Conservation (phyloP, 148 eudicot genomes). For the Drosera capensis region DNA sequence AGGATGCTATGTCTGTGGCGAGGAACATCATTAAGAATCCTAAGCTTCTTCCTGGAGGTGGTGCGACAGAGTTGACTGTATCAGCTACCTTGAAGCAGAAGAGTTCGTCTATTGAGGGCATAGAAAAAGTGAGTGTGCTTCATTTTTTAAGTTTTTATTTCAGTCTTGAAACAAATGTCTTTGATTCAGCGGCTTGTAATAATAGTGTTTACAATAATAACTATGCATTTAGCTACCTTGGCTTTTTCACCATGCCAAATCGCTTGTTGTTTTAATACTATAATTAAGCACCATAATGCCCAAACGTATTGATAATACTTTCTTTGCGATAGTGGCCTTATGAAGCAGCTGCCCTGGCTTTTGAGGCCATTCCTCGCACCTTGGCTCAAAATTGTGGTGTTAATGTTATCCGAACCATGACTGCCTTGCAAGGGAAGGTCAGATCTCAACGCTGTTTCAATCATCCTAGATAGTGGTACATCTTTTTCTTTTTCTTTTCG, state of each 20-base stretch:
- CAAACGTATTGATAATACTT: too few species aligned
- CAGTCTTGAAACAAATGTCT: not conserved
- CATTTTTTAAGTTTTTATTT: not conserved
- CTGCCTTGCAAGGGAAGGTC: constrained; percentile 88
- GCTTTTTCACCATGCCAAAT: not conserved
- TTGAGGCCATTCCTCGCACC: constrained; percentile 88
- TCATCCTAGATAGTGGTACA: too few species aligned
- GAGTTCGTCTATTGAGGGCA: constrained; percentile 81
- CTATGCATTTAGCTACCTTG: not conserved
- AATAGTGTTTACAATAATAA: not conserved
- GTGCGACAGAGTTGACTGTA: constrained; percentile 80
- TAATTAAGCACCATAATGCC: too few species aligned
- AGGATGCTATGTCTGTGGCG: constrained; percentile 89
- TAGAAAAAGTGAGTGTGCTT: constrained; percentile 45
- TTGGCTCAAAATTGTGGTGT: constrained; percentile 95
- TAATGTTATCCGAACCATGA: constrained; percentile 87
- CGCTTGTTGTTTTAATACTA: too few species aligned
- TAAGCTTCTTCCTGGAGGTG: constrained; percentile 93
- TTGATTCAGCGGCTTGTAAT: not conserved
- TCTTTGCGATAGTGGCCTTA: constrained; percentile 67
- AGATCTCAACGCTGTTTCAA: too few species aligned
- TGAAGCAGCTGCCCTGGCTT: constrained; percentile 95
- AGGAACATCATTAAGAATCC: constrained; percentile 88
- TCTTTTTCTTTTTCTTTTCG: too few species aligned
- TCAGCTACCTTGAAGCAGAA: constrained; percentile 82